Percentiles rank a stretch among this genome's conserved stretches.
Conservation (phyloP, 1,139 yeast genomes). For the Lodderomyces oxycetoniae region DNA sequence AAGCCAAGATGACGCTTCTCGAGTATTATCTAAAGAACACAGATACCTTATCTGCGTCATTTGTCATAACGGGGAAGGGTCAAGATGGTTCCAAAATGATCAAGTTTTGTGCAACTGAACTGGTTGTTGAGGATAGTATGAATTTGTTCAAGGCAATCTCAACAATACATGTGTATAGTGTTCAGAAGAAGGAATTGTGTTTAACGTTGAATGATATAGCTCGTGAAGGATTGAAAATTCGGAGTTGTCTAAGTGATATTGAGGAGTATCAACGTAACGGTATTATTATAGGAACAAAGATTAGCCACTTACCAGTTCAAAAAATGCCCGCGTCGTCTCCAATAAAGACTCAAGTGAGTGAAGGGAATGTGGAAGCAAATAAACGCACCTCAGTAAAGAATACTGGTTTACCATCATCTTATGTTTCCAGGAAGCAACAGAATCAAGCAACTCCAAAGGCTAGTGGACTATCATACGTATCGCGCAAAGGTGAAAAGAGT, state of each 20-base stretch:
- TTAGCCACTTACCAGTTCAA: conserved; percentile 12
- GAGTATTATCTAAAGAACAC: conserved; percentile 32
- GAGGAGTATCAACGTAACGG: conserved; percentile 27
- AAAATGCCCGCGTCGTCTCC: conserved; percentile 7
- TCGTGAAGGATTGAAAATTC: conserved; percentile 24
- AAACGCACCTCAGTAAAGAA: conserved; percentile 11
- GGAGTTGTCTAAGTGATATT: conserved; percentile 18
- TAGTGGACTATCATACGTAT: conserved; percentile 15
- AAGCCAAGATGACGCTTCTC: conserved; percentile 28
- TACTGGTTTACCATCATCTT: conserved; percentile 22
- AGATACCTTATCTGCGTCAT: conserved; percentile 30
- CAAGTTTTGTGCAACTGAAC: conserved; percentile 21
- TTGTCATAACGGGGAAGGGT: conserved; percentile 28
- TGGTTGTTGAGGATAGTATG: conserved; percentile 16
- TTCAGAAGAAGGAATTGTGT: conserved; percentile 18
- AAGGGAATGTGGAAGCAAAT: background rate
- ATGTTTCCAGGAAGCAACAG: conserved; percentile 26
- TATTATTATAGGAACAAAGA: conserved; percentile 32
- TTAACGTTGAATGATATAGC: conserved; percentile 25
- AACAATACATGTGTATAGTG: conserved; percentile 32
- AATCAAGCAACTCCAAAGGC: conserved; percentile 7
- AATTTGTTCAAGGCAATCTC: conserved; percentile 19
- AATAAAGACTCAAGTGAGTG: background rate
- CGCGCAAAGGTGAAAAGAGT: conserved; percentile 17
- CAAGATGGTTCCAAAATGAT: conserved; percentile 13